phyloP scores from a whole-genome alignment of 371 early-diverging fungal genomes.

The Mortierella sp. region DNA sequence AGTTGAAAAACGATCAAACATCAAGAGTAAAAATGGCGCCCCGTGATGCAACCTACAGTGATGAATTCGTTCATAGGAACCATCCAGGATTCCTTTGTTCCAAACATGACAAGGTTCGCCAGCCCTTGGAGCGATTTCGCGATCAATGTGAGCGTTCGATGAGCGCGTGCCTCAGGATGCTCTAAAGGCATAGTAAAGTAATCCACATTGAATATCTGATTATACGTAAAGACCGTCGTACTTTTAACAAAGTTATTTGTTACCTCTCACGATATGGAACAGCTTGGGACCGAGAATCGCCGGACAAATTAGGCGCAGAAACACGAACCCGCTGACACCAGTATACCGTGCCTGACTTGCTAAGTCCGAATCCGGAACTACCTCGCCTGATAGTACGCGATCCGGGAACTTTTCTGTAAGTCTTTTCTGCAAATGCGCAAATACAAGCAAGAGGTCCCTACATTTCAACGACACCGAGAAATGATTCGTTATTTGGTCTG shows the following conservation, averaged over 20 bases:
- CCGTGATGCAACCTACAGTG: constrained; percentile 38
- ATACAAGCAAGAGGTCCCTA: constrained; percentile 51
- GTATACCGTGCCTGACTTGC: constrained; percentile 39
- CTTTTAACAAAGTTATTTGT: not conserved
- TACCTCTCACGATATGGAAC: constrained; percentile 76
- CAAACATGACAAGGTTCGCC: constrained; percentile 80
- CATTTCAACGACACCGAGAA: not conserved
- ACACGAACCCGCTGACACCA: constrained; percentile 78
- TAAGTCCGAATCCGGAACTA: constrained; percentile 17
- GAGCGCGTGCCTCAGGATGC: constrained; percentile 71
- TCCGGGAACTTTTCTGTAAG: constrained; percentile 46
- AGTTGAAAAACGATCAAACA: too few species aligned
- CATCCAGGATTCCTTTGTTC: constrained; percentile 85
- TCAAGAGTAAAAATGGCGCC: not conserved
- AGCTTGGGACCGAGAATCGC: constrained; percentile 86
- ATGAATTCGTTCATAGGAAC: constrained; percentile 70
- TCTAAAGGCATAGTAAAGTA: constrained; percentile 40
- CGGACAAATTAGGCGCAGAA: constrained; percentile 85
- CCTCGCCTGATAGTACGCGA: not conserved
- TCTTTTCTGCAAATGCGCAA: constrained; percentile 62
- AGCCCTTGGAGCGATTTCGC: constrained; percentile 86
- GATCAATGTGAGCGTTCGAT: constrained; percentile 77
- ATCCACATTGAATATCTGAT: not conserved
- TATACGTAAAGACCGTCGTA: not conserved
- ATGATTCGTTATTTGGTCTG: too few species aligned